Percentiles rank a stretch among this genome's conserved stretches.
Conservation (phyloP, 2,329 filamentous ascomycete species). For the Monilinia fructicola region DNA sequence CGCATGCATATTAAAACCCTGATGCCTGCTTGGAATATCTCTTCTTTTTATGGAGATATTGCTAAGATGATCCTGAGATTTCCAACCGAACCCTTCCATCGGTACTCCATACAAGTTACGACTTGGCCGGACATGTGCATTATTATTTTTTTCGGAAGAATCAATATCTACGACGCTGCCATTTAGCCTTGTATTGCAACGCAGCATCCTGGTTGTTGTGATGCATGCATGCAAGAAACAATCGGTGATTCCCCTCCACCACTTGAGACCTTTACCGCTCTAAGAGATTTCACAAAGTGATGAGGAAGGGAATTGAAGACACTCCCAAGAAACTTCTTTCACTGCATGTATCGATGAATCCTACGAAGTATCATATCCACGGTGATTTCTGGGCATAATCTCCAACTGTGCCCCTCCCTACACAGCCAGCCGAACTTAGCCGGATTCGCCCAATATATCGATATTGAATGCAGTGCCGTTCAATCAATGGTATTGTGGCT, state of each 20-base stretch:
- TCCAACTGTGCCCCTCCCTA: slow-evolving; percentile 9
- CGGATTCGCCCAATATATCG: slow-evolving; percentile 18
- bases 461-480: slow-evolving; percentile 19
- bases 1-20: slow-evolving; percentile 17
- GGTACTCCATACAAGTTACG: slow-evolving; percentile 22
- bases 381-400: background rate
- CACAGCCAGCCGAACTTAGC: slow-evolving; percentile 8
- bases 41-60: slow-evolving; percentile 14
- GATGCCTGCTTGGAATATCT: slow-evolving; percentile 16
- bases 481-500: slow-evolving; percentile 22
- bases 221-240: slow-evolving; percentile 15
- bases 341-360: slow-evolving; percentile 1
- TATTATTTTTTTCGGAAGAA: slow-evolving; percentile 7
- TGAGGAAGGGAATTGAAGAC: too few species aligned
- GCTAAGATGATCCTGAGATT: slow-evolving; percentile 23
- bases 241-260: background rate
- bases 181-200: slow-evolving; percentile 21
- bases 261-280: too few species aligned
- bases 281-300: too few species aligned
- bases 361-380: slow-evolving; percentile 15
- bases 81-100: slow-evolving; percentile 23
- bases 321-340: too few species aligned
- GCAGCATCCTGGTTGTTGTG: slow-evolving; percentile 9
- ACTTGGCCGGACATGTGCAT: slow-evolving; percentile 15
- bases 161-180: background rate